These are phyloP conservation scores for Pogostemon cablin DNA, from an alignment of 257 asterid genomes.

Conservation along the genomic window DNA sequence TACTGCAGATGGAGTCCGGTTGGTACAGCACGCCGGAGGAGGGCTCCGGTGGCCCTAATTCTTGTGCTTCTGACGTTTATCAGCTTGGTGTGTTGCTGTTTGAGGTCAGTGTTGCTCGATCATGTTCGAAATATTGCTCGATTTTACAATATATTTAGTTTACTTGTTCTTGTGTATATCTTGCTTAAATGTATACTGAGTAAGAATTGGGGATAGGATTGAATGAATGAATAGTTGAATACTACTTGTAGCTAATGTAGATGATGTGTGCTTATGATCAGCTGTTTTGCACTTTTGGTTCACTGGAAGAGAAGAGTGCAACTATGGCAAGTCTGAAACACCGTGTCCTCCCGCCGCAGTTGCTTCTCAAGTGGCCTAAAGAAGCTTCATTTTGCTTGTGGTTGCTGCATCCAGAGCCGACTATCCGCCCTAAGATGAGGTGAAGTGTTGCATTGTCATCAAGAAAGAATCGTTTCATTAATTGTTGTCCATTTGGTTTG, in stretches of 20 bases:
- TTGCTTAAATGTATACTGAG: conserved; percentile 33
- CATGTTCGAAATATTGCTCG: no score
- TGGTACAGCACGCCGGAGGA: conserved; percentile 93
- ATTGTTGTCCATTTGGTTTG: neutral
- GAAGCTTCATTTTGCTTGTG: conserved; percentile 97
- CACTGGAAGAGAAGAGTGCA: conserved; percentile 67
- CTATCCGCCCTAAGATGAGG: conserved; percentile 83
- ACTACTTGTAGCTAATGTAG: neutral
- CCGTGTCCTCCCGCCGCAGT: conserved; percentile 91
- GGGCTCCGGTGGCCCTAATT: conserved; percentile 49
- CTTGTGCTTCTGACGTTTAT: conserved; percentile 85
- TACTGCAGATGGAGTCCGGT: conserved; percentile 75
- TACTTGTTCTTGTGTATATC: neutral
- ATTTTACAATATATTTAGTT: neutral
- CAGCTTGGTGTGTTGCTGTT: conserved; percentile 92
- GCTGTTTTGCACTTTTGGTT: conserved; percentile 67
- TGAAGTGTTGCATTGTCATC: conserved; percentile 33
- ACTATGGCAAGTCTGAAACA: conserved; percentile 86
- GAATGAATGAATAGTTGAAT: no score
- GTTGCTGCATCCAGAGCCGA: conserved; percentile 93
- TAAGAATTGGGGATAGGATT: conserved; percentile 22
- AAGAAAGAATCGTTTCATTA: neutral
- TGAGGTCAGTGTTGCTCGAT: conserved; percentile 55
- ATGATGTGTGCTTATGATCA: conserved; percentile 42
- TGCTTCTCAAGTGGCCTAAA: conserved; percentile 95